Percentiles rank a stretch among this genome's conserved stretches.
phyloP scores from a whole-genome alignment of 73 alveolate species.

The Paramecium bursaria region DNA sequence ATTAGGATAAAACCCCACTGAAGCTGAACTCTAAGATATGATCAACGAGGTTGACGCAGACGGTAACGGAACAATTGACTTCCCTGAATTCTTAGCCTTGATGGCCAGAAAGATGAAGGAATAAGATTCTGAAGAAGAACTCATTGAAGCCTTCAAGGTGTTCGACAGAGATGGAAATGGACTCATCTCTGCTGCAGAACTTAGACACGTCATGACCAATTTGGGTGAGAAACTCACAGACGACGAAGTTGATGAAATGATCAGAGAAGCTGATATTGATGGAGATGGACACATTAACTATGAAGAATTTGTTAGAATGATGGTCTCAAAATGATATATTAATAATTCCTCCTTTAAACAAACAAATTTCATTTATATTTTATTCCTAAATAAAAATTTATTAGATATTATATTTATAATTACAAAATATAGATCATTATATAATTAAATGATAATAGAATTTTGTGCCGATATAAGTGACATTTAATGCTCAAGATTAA shows the following conservation, averaged over 20 bases:
- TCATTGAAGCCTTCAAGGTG: slow-evolving; percentile 98
- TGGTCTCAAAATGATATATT: slow-evolving; percentile 91
- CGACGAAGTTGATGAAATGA: slow-evolving; percentile 95
- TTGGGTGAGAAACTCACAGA: slow-evolving; percentile 87
- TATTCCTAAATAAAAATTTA: too few relatives aligned
- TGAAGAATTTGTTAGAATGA: slow-evolving; percentile 93
- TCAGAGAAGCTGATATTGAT: slow-evolving; percentile 94
- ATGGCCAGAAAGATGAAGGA: slow-evolving; percentile 99
- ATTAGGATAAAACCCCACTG: slow-evolving; percentile 97
- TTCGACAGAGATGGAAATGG: slow-evolving; percentile 98
- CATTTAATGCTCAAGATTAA: too few relatives aligned
- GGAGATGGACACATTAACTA: slow-evolving; percentile 92
- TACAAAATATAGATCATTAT: too few relatives aligned
- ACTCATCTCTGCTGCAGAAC: slow-evolving; percentile 86
- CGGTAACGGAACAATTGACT: slow-evolving; percentile 97
- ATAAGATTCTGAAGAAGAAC: slow-evolving; percentile 98
- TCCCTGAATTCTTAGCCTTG: slow-evolving; percentile 96
- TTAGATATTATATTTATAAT: too few relatives aligned
- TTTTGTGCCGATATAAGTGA: too few relatives aligned
- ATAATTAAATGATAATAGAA: too few relatives aligned
- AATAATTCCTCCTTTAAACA: not conserved
- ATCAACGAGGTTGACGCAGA: slow-evolving; percentile 97
- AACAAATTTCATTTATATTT: too few relatives aligned
- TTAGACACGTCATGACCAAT: slow-evolving; percentile 90
- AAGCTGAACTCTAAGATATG: slow-evolving; percentile 91